Percentiles rank a stretch among this genome's conserved stretches.
Evolutionary conservation across 192 early-diverging fungal genomes (phyloP).

Genomic region (Backusella mclennaniae): DNA sequence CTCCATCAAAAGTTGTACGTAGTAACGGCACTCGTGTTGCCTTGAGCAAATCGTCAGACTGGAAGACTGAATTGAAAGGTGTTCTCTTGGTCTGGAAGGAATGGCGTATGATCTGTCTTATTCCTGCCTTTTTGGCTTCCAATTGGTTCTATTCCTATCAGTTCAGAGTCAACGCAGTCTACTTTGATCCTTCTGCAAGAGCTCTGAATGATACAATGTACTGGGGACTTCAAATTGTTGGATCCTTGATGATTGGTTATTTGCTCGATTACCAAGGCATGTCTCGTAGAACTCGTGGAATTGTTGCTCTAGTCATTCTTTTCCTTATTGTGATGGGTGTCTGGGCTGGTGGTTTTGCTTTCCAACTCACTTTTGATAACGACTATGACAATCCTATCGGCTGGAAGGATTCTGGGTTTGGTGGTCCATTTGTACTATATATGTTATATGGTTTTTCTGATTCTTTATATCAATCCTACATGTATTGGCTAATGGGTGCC

Average conservation of each 20-base stretch:
- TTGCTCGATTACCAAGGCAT: conserved; percentile 29
- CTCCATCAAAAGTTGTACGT: conserved; percentile 54
- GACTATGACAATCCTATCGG: conserved; percentile 46
- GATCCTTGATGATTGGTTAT: conserved; percentile 21
- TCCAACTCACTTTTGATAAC: conserved; percentile 34
- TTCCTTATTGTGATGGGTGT: conserved; percentile 23
- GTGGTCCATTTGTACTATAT: conserved; percentile 54
- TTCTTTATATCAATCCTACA: conserved; percentile 76
- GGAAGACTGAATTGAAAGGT: conserved; percentile 50
- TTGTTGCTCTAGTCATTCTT: conserved; percentile 19
- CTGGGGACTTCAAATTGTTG: conserved; percentile 51
- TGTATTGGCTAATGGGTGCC: conserved; percentile 39
- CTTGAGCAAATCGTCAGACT: conserved; percentile 60
- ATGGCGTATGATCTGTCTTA: conserved; percentile 60
- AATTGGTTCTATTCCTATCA: conserved; percentile 84
- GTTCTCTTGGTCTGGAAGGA: conserved; percentile 55
- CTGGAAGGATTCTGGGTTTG: conserved; percentile 37
- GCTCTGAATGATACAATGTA: conserved; percentile 72
- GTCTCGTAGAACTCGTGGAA: conserved; percentile 23
- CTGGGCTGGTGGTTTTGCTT: conserved; percentile 29
- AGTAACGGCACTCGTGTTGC: conserved; percentile 65
- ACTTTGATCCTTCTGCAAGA: conserved; percentile 69
- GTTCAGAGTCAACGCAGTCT: conserved; percentile 60
- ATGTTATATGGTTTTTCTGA: conserved; percentile 75
- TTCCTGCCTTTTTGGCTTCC: conserved; percentile 67